These are phyloP conservation scores for Vachellia pachyceras DNA, from an alignment of 306 rosid genomes.

Conservation along the genomic window DNA sequence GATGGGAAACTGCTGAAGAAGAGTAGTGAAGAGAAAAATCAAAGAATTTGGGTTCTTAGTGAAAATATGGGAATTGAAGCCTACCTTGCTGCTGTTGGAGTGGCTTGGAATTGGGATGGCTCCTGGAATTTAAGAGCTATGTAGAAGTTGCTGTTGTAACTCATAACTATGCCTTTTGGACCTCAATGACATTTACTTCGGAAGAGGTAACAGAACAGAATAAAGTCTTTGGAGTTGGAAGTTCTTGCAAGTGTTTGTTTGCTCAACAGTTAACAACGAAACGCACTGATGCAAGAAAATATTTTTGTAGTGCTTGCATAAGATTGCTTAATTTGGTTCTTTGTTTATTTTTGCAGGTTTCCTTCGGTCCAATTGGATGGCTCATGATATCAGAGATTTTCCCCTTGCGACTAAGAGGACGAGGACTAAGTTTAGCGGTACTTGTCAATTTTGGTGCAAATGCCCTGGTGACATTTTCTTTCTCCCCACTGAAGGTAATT, in stretches of 20 bases:
- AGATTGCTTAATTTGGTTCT: slow-evolving; percentile 14
- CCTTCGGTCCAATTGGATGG: slow-evolving; percentile 99
- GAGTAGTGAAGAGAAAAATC: not conserved
- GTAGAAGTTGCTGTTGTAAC: not conserved
- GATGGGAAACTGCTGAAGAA: not conserved
- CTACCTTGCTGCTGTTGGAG: not conserved
- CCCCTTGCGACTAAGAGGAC: slow-evolving; percentile 86
- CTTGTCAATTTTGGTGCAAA: slow-evolving; percentile 89
- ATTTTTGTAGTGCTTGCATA: slow-evolving; percentile 2
- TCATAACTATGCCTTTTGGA: not conserved
- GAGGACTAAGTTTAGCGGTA: slow-evolving; percentile 92
- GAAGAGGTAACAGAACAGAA: not conserved
- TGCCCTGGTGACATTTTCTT: slow-evolving; percentile 90
- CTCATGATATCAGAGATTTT: slow-evolving; percentile 94
- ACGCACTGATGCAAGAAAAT: not conserved
- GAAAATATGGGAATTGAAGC: not conserved
- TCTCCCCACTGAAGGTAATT: slow-evolving; percentile 85
- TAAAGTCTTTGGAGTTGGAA: not conserved
- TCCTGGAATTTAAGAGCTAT: not conserved
- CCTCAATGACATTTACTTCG: not conserved
- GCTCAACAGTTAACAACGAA: not conserved
- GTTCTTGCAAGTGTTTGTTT: not conserved
- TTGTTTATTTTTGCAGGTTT: slow-evolving; percentile 64
- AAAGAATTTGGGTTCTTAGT: not conserved
- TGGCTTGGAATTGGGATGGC: not conserved